phyloP scores from a whole-genome alignment of 768 basidiomycete species.

The Trametes punicea region DNA sequence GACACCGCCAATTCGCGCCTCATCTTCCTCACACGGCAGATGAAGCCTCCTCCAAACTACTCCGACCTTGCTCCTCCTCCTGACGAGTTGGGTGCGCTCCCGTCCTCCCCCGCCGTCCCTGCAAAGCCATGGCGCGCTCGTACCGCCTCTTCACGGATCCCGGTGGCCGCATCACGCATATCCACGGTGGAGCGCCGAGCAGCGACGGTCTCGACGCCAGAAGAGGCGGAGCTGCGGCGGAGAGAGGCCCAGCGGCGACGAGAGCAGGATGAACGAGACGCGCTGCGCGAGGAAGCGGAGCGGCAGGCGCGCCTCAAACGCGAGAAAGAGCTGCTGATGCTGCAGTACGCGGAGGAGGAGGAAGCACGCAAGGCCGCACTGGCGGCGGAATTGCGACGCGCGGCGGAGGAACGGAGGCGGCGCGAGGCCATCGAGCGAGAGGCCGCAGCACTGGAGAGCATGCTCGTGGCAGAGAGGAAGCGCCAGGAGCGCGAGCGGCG shows the following conservation, averaged over 20 bases:
- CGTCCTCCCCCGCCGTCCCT: slow-evolving; percentile 3
- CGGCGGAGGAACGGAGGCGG: slow-evolving; percentile 24
- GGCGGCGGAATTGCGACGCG: slow-evolving; percentile 28
- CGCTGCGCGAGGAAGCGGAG: slow-evolving; percentile 25
- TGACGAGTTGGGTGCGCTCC: slow-evolving; percentile 5
- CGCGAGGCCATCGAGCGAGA: slow-evolving; percentile 24
- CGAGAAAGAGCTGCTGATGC: slow-evolving; percentile 24
- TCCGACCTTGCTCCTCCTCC: slow-evolving; percentile 1
- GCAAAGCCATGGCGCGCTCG: slow-evolving; percentile 6
- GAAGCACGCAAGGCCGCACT: slow-evolving; percentile 25
- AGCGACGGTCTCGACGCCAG: slow-evolving; percentile 20
- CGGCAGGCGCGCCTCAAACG: slow-evolving; percentile 26
- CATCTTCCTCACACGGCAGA: slow-evolving; percentile 12
- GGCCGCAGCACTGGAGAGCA: slow-evolving; percentile 23
- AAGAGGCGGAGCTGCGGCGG: slow-evolving; percentile 17
- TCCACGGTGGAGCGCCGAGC: slow-evolving; percentile 15
- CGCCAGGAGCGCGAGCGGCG: slow-evolving; percentile 26
- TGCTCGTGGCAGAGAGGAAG: slow-evolving; percentile 21
- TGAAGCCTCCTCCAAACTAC: background rate
- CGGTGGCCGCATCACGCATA: slow-evolving; percentile 4
- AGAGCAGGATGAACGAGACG: slow-evolving; percentile 20
- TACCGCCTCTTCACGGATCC: slow-evolving; percentile 13
- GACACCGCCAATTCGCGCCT: background rate
- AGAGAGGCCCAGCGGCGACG: slow-evolving; percentile 19
- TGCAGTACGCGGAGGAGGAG: slow-evolving; percentile 25